Base-by-base conservation (phyloP, 345 rosid species). In the Iberis pinnata region DNA sequence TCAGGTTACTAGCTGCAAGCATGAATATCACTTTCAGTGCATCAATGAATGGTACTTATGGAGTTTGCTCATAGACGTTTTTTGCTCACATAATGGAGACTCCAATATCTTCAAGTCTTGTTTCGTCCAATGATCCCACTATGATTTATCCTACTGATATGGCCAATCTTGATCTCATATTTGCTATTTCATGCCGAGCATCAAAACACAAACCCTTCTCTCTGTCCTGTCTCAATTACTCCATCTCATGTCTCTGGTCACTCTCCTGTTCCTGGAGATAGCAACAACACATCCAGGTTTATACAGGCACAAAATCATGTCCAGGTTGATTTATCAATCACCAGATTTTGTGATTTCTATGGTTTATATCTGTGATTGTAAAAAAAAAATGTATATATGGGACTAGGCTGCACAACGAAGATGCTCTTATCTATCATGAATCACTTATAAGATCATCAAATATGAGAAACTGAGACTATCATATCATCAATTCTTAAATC, bases 11-110 rank as follows among this genome's bases (percentile, higher is more conserved):
- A 69, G 82, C 70, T 90, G 98, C 89, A 90, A 76, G 45, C 98
- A 90, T 63, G 95, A 84, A 39, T 90, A 86, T 68, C 96, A 90
- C 64, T 92, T 90, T 46, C 98, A 90, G 25, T 90, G 98, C 62
- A 86, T 90, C 73, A 80, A 86, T 53, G 98, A 86, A 62, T 90
- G 98, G 98, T 89, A 70, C 61, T 84, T 51, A 77, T 86, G 44
- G 77, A 75, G 63, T 75, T 80, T 54, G 73, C 75, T 0, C 74
- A 75, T 55, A 67, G 82, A 54, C 81, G 75, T 60, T 77, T 59
- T 43, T 60, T 76, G 65, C 42, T 24, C 71, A 52, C 49, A 66
- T 71, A 76, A 82, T 95, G 71, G 93, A 81, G 36, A 57, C 53
- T 49, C 87, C 55, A 43, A 70, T 74, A 53, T 55, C 84, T 32